Evolutionary conservation across 169 alveolate genomes (phyloP).

Genomic region (Plasmodium reichenowi): DNA sequence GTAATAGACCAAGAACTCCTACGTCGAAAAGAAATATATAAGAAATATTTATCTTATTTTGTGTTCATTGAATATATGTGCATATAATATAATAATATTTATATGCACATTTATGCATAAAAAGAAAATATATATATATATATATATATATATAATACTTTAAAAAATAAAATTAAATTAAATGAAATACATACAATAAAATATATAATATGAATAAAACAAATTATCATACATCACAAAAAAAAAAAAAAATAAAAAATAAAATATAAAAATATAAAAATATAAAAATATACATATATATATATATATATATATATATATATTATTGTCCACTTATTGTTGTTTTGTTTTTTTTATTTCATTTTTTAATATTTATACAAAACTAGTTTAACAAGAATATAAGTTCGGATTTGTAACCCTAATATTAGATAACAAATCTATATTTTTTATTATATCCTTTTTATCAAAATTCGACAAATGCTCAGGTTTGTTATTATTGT

Average conservation of each 20-base stretch:
- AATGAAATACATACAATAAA: too few relatives aligned
- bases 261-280: not conserved
- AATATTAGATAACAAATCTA: constrained; percentile 35
- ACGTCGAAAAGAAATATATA: too few relatives aligned
- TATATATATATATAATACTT: too few relatives aligned
- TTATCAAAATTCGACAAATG: constrained; percentile 20
- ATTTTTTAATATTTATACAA: too few relatives aligned
- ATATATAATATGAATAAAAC: too few relatives aligned
- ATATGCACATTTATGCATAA: constrained; percentile 75
- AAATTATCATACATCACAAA: not conserved
- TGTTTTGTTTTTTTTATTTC: too few relatives aligned
- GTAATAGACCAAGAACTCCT: too few relatives aligned
- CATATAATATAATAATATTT: not conserved
- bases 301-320: not conserved
- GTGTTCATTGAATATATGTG: too few relatives aligned
- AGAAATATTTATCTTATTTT: too few relatives aligned
- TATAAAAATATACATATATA: not conserved
- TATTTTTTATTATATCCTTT: constrained; percentile 28
- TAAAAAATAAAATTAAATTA: too few relatives aligned
- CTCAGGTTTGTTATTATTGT: constrained; percentile 8
- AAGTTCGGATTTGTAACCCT: constrained; percentile 29
- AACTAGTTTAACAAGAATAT: not conserved
- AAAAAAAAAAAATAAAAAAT: not conserved
- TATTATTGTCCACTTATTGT: too few relatives aligned
- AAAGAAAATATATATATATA: not conserved